Evolutionary conservation across 176 grass and related monocot species (phyloP).

Genomic region (Juncus inflexus): DNA sequence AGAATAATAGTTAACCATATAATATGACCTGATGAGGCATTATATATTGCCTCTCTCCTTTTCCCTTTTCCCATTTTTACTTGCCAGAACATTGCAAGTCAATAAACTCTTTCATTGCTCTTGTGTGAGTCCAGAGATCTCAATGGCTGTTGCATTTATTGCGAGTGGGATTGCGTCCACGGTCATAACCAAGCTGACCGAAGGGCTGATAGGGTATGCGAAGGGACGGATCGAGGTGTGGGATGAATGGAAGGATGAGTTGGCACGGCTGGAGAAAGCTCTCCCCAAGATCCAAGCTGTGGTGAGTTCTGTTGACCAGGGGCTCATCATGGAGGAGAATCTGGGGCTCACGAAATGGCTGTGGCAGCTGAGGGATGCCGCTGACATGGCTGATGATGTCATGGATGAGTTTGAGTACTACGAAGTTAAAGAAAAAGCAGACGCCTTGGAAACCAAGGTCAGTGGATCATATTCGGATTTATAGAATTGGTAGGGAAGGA

Average conservation of each 20-base stretch:
- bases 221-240: background rate
- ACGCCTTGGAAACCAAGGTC: background rate
- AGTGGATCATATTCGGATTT: no score
- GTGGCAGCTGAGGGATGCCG: slow-evolving; percentile 25
- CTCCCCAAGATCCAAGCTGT: slow-evolving; percentile 5
- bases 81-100: no score
- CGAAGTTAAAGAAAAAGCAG: background rate
- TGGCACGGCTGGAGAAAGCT: background rate
- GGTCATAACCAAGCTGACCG: slow-evolving; percentile 2
- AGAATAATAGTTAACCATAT: no score
- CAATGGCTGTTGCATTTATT: background rate
- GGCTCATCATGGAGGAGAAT: slow-evolving; percentile 3
- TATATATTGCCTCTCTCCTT: no score
- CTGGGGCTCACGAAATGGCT: background rate
- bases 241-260: background rate
- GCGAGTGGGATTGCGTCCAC: background rate
- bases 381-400: slow-evolving; percentile 1
- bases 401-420: slow-evolving; percentile 24
- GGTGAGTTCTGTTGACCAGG: background rate
- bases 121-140: slow-evolving; percentile 1
- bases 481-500: no score
- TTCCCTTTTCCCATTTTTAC: no score
- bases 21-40: no score
- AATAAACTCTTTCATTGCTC: background rate
- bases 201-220: background rate